A percentile compares a stretch with the other conserved stretches of the same genome.
phyloP scores from a whole-genome alignment of 108 stramenopile genomes.

The Pseudonitzschia multistriata region DNA sequence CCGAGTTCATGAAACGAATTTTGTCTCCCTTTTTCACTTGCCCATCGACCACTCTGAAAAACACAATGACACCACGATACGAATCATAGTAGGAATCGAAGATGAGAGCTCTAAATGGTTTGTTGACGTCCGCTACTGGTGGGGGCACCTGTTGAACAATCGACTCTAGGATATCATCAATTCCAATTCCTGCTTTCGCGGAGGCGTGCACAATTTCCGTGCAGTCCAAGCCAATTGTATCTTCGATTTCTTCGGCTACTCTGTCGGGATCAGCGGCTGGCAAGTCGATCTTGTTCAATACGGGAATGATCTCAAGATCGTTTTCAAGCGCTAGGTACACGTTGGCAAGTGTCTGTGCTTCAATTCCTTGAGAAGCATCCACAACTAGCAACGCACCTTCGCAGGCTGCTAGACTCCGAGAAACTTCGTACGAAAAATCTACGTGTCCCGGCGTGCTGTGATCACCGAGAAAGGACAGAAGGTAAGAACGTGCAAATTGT shows the following conservation, averaged over 20 bases:
- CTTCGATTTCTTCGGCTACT: constrained; percentile 91
- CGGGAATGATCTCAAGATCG: constrained; percentile 96
- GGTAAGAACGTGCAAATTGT: not conserved
- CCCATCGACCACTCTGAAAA: constrained; percentile 96
- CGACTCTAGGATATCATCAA: constrained; percentile 91
- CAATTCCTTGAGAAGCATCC: constrained; percentile 98
- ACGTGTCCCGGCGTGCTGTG: constrained; percentile 93
- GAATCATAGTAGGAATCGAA: constrained; percentile 97
- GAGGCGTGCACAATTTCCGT: constrained; percentile 82
- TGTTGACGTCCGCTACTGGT: constrained; percentile 53
- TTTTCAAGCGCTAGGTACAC: constrained; percentile 96
- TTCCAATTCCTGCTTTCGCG: constrained; percentile 92
- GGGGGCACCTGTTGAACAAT: constrained; percentile 90
- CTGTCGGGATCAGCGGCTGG: constrained; percentile 97
- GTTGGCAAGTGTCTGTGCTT: constrained; percentile 99
- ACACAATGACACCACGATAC: constrained; percentile 93
- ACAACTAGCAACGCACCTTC: constrained; percentile 99
- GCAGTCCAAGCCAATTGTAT: constrained; percentile 92
- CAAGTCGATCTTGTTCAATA: constrained; percentile 98
- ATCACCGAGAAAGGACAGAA: not conserved
- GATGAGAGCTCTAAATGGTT: constrained; percentile 82
- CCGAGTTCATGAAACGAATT: constrained; percentile 66
- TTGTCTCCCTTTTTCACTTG: constrained; percentile 78
- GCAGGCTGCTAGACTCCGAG: constrained; percentile 95
- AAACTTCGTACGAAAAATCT: constrained; percentile 97